These are phyloP conservation scores for Lophiostoma macrostomum DNA, from an alignment of 495 filamentous ascomycete genomes.

Conservation along the genomic window DNA sequence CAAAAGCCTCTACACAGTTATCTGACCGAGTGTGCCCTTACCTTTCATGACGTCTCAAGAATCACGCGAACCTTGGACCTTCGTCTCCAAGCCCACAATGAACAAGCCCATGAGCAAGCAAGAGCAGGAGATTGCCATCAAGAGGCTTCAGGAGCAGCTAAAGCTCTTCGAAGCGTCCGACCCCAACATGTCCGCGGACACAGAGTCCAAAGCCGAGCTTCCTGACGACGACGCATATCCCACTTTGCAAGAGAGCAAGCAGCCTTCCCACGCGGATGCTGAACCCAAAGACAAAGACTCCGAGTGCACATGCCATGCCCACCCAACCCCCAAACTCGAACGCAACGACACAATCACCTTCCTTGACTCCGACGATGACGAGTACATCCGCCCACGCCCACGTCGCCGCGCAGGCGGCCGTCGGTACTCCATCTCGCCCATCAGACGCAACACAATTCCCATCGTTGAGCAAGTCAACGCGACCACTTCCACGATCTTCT, in stretches of 20 bases:
- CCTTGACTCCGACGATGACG: neutral
- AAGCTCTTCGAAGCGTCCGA: slow-evolving; percentile 37
- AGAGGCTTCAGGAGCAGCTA: slow-evolving; percentile 63
- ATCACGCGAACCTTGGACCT: too few species aligned
- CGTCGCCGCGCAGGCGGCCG: neutral
- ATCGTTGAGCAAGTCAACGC: neutral
- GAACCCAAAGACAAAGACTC: neutral
- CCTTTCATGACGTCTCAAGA: too few species aligned
- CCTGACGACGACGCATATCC: slow-evolving; percentile 18
- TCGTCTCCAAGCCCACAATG: slow-evolving; percentile 96
- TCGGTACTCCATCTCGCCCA: slow-evolving; percentile 1
- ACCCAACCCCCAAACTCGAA: neutral
- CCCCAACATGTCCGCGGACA: neutral
- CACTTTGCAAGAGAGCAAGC: neutral
- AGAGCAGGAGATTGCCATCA: slow-evolving; percentile 87
- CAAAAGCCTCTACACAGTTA: too few species aligned
- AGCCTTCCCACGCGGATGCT: too few species aligned
- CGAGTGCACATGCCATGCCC: slow-evolving; percentile 1
- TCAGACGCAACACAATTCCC: neutral
- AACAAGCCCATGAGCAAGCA: slow-evolving; percentile 97
- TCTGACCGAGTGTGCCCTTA: too few species aligned
- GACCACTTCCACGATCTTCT: slow-evolving; percentile 5
- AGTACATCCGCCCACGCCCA: neutral
- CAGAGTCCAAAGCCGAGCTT: slow-evolving; percentile 13
- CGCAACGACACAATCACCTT: neutral